These are phyloP conservation scores for Teunomyces barrocoloradensis DNA, from an alignment of 805 yeast genomes.

Conservation along the genomic window DNA sequence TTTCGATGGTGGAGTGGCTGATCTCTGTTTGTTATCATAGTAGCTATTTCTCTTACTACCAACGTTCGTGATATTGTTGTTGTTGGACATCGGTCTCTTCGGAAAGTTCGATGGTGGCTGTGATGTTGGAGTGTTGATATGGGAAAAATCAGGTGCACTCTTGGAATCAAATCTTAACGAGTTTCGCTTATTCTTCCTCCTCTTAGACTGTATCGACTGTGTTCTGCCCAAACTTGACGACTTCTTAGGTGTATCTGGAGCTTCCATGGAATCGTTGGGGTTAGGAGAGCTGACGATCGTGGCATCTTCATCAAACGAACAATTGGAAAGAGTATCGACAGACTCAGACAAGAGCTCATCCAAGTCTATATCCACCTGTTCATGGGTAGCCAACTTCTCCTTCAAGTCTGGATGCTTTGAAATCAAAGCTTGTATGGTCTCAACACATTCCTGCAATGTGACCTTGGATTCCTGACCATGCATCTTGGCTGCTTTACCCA, in stretches of 20 bases:
- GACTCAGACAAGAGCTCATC: slow-evolving; percentile 34
- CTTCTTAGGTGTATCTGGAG: slow-evolving; percentile 3
- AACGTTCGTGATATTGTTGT: slow-evolving; percentile 2
- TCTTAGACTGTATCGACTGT: slow-evolving; percentile 18
- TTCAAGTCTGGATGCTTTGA: slow-evolving; percentile 36
- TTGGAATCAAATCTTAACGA: slow-evolving; percentile 29
- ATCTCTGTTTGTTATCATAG: slow-evolving; percentile 14
- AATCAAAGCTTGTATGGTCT: slow-evolving; percentile 38
- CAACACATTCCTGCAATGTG: slow-evolving; percentile 46
- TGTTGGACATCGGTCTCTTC: slow-evolving; percentile 15
- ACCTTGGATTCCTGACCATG: slow-evolving; percentile 50
- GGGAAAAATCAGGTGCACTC: slow-evolving; percentile 17
- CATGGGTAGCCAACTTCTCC: slow-evolving; percentile 26
- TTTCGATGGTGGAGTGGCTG: slow-evolving; percentile 27
- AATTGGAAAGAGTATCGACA: slow-evolving; percentile 27
- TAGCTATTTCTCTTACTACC: slow-evolving; percentile 7
- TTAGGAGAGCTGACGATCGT: slow-evolving; percentile 21
- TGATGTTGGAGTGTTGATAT: slow-evolving; percentile 16
- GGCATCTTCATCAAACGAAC: slow-evolving; percentile 35
- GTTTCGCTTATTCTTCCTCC: slow-evolving; percentile 34
- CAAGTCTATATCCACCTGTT: slow-evolving; percentile 29
- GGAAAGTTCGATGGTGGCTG: slow-evolving; percentile 18
- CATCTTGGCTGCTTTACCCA: slow-evolving; percentile 43
- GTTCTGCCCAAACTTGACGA: not conserved
- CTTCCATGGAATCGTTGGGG: slow-evolving; percentile 4